Percentiles rank a stretch among this genome's conserved stretches.
Conservation (phyloP, 805 yeast species). For the Pichia heedii region DNA sequence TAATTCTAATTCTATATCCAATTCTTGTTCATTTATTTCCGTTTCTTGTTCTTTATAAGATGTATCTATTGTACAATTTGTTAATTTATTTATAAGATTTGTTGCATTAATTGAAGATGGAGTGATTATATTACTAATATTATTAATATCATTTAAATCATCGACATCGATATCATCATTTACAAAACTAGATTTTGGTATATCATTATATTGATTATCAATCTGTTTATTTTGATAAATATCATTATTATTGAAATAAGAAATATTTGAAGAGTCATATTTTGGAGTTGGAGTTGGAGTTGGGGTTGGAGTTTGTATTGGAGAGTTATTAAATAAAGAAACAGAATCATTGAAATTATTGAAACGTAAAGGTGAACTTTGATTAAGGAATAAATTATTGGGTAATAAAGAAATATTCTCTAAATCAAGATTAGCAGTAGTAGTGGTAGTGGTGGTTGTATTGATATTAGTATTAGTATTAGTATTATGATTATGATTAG, state of each 20-base stretch:
- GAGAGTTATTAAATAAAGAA: not conserved
- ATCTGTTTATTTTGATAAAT: not conserved
- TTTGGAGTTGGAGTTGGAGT: slow-evolving; percentile 7
- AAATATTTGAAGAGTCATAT: slow-evolving; percentile 2
- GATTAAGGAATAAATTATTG: not conserved
- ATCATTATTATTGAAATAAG: not conserved
- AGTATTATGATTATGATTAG: too few species aligned
- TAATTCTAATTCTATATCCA: not conserved
- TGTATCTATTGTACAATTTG: not conserved
- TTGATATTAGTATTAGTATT: too few species aligned
- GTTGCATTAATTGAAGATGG: slow-evolving; percentile 1
- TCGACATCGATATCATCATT: slow-evolving; percentile 1
- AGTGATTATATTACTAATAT: not conserved
- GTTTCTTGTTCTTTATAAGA: too few species aligned
- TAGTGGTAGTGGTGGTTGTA: too few species aligned
- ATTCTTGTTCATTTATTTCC: too few species aligned
- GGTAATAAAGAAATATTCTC: too few species aligned
- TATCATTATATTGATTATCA: not conserved
- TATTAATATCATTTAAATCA: not conserved
- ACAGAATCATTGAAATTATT: not conserved
- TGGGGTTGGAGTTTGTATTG: too few species aligned
- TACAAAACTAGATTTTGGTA: slow-evolving; percentile 4
- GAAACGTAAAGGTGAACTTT: not conserved
- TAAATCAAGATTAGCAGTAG: too few species aligned
- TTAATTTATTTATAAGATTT: not conserved